A percentile compares a stretch with the other conserved stretches of the same genome.
These are phyloP conservation scores for Apiospora marii DNA, from an alignment of 2,329 filamentous ascomycete species.

Conservation along the genomic window DNA sequence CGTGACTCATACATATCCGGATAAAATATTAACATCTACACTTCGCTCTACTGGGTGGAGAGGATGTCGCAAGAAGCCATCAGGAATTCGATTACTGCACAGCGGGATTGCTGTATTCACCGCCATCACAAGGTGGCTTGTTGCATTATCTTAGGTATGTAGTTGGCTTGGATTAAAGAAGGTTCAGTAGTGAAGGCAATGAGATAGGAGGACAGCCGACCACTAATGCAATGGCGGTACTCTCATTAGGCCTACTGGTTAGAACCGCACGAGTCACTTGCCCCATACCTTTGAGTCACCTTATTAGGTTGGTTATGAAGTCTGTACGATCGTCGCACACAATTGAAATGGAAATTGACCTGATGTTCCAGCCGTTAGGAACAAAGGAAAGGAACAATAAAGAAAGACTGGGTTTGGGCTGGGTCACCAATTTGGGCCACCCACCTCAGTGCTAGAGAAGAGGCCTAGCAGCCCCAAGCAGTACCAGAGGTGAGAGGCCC, in stretches of 20 bases:
- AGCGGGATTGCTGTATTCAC: not conserved
- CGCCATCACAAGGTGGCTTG: not conserved
- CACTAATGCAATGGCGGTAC: not conserved
- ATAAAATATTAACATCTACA: not conserved
- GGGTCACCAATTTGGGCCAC: not conserved
- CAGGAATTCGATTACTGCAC: not conserved
- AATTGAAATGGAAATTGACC: no score
- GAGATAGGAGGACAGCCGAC: not conserved
- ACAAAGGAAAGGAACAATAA: no score
- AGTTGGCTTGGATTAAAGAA: not conserved
- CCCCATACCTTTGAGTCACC: not conserved
- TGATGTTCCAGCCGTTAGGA: no score
- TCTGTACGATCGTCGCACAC: no score
- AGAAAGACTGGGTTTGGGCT: not conserved
- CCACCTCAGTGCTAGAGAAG: no score
- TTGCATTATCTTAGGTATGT: not conserved
- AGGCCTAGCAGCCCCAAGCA: no score
- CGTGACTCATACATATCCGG: not conserved
- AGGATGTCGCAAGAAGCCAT: not conserved
- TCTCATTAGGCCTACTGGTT: not conserved
- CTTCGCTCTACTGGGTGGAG: not conserved
- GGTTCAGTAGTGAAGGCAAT: slow-evolving; percentile 3
- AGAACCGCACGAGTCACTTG: not conserved
- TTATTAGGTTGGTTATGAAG: no score
- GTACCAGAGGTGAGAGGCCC: not conserved